phyloP scores from a whole-genome alignment of 164 flowering plant species.

The Vitis vinifera region DNA sequence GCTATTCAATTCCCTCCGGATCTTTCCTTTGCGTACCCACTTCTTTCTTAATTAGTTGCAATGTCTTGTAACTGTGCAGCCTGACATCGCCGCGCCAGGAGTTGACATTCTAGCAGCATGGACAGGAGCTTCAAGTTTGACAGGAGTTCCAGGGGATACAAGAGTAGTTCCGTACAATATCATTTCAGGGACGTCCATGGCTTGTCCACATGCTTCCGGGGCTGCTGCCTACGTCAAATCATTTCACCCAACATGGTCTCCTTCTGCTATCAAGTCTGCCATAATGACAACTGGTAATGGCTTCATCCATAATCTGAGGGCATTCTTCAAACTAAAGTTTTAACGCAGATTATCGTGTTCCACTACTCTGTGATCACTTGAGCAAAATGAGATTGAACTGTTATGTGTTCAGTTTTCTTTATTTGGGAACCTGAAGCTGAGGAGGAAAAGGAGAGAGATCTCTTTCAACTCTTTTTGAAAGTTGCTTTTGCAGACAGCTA shows the following conservation, averaged over 20 bases:
- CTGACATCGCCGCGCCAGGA: slow-evolving; percentile 8
- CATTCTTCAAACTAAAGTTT: not conserved
- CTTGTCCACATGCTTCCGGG: too few relatives aligned
- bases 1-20: not conserved
- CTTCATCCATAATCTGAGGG: not conserved
- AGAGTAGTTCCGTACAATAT: not conserved
- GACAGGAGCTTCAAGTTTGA: not conserved
- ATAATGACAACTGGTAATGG: slow-evolving; percentile 13
- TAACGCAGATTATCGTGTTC: too few relatives aligned
- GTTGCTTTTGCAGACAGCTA: too few relatives aligned
- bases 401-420: too few relatives aligned
- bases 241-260: too few relatives aligned
- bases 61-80: slow-evolving; percentile 1
- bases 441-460: too few relatives aligned
- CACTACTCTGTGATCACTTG: too few relatives aligned
- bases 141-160: slow-evolving; percentile 3
- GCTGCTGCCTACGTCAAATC: too few relatives aligned
- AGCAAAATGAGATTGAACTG: too few relatives aligned
- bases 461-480: too few relatives aligned
- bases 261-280: not conserved
- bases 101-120: slow-evolving; percentile 1
- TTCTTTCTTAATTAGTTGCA: not conserved
- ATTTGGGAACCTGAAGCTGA: too few relatives aligned
- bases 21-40: not conserved
- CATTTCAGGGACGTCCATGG: too few relatives aligned